Percentiles rank a stretch among this genome's conserved stretches.
Conservation (phyloP, 805 yeast genomes). For the Cyberlindnera americana region DNA sequence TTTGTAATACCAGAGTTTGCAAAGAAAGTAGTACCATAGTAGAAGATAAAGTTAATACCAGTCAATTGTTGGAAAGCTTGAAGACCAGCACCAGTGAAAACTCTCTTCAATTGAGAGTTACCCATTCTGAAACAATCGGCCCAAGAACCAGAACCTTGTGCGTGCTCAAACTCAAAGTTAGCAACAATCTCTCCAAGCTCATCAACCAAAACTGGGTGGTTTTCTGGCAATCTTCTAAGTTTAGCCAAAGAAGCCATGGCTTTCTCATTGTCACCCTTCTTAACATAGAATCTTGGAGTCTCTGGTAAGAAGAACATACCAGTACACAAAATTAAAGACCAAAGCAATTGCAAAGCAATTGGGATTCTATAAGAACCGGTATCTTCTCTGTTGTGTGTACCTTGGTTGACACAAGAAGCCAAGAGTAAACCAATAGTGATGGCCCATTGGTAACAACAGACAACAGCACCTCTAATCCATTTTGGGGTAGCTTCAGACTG, state of each 20-base stretch:
- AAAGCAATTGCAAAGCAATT: slow-evolving; percentile 62
- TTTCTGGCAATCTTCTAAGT: slow-evolving; percentile 45
- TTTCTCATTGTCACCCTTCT: slow-evolving; percentile 48
- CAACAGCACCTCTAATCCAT: slow-evolving; percentile 74
- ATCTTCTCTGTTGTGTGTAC: slow-evolving; percentile 49
- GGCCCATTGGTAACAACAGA: slow-evolving; percentile 71
- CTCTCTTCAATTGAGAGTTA: slow-evolving; percentile 39
- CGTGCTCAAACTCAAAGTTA: slow-evolving; percentile 42
- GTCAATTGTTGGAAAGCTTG: slow-evolving; percentile 61
- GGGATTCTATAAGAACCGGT: slow-evolving; percentile 71
- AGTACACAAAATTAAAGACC: slow-evolving; percentile 55
- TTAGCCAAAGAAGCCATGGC: slow-evolving; percentile 54
- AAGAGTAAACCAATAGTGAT: slow-evolving; percentile 67
- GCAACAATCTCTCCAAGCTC: slow-evolving; percentile 48
- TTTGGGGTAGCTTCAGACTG: slow-evolving; percentile 78
- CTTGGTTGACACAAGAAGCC: slow-evolving; percentile 70
- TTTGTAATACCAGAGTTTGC: slow-evolving; percentile 45
- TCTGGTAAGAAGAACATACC: slow-evolving; percentile 74
- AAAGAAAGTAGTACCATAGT: slow-evolving; percentile 64
- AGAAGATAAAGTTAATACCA: slow-evolving; percentile 69
- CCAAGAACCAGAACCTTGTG: slow-evolving; percentile 24
- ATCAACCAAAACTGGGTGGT: slow-evolving; percentile 41
- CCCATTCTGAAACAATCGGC: slow-evolving; percentile 35
- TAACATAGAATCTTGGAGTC: slow-evolving; percentile 67
- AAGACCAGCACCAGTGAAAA: slow-evolving; percentile 39